These are phyloP conservation scores for Puya raimondii DNA, from an alignment of 176 grass and related monocot genomes.

Conservation along the genomic window DNA sequence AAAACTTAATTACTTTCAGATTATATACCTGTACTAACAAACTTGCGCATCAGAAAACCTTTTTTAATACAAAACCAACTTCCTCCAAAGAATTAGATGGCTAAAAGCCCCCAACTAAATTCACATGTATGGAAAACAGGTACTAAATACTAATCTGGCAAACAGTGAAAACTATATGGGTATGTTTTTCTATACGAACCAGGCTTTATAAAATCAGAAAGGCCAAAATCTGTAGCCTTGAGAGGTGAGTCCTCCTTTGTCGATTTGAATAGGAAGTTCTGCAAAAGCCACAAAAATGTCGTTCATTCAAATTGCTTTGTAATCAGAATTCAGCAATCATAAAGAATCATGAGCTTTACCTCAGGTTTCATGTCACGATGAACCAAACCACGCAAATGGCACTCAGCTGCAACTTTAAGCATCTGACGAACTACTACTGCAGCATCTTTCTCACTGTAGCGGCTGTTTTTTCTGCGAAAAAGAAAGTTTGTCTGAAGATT, in stretches of 20 bases:
- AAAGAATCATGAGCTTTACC: slow-evolving; percentile 36
- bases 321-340: slow-evolving; percentile 10
- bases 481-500: slow-evolving; percentile 11
- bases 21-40: too few relatives aligned
- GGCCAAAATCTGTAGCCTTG: slow-evolving; percentile 96
- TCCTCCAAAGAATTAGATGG: too few relatives aligned
- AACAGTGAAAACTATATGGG: slow-evolving; percentile 1
- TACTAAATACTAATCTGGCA: neutral
- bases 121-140: neutral
- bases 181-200: slow-evolving; percentile 36
- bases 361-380: slow-evolving; percentile 99
- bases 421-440: slow-evolving; percentile 88
- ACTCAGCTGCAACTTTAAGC: slow-evolving; percentile 98
- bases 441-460: slow-evolving; percentile 92
- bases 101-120: neutral
- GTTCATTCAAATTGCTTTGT: slow-evolving; percentile 8
- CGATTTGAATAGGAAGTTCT: slow-evolving; percentile 97
- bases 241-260: slow-evolving; percentile 65
- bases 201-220: slow-evolving; percentile 94
- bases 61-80: too few relatives aligned
- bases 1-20: too few relatives aligned
- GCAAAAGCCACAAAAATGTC: slow-evolving; percentile 17
- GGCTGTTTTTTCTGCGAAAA: slow-evolving; percentile 65
- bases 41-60: too few relatives aligned
- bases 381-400: slow-evolving; percentile 92